A percentile compares a stretch with the other conserved stretches of the same genome.
Conservation (phyloP, 495 filamentous ascomycete genomes). For the Xylaria palmicola region DNA sequence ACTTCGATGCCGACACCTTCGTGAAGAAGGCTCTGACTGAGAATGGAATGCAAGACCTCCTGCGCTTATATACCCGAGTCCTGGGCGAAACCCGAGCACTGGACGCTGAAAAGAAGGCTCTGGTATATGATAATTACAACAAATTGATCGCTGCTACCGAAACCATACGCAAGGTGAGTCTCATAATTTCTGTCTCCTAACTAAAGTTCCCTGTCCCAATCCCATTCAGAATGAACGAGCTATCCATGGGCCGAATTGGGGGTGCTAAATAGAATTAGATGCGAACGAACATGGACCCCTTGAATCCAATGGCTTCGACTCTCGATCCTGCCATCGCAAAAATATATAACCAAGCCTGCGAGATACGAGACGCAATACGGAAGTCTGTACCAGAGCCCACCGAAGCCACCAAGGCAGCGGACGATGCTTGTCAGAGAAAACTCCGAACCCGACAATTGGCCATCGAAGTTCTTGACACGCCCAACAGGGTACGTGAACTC, state of each 20-base stretch:
- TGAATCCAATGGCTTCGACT: conserved; percentile 67
- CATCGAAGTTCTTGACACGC: conserved; percentile 62
- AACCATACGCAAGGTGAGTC: conserved; percentile 73
- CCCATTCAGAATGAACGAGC: not conserved
- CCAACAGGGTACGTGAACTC: conserved; percentile 64
- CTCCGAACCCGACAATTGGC: conserved; percentile 65
- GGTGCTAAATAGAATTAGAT: conserved; percentile 43
- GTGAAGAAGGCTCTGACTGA: conserved; percentile 63
- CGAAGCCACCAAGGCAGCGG: conserved; percentile 33
- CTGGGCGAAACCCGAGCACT: conserved; percentile 79
- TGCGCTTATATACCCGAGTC: conserved; percentile 63
- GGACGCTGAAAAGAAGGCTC: conserved; percentile 91
- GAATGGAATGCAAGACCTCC: conserved; percentile 61
- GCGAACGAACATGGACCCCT: conserved; percentile 72
- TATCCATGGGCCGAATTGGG: not conserved
- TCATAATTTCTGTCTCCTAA: not conserved
- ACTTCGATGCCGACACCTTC: conserved; percentile 59
- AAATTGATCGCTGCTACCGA: conserved; percentile 94
- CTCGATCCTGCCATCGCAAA: conserved; percentile 74
- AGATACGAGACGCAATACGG: conserved; percentile 57
- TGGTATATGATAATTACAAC: conserved; percentile 97
- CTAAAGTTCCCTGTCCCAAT: not conserved
- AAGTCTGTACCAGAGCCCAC: conserved; percentile 34
- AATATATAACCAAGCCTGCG: conserved; percentile 74
- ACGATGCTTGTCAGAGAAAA: conserved; percentile 35